Conservation (phyloP, 1,139 yeast genomes). For the Candida pseudoviswanathii region DNA sequence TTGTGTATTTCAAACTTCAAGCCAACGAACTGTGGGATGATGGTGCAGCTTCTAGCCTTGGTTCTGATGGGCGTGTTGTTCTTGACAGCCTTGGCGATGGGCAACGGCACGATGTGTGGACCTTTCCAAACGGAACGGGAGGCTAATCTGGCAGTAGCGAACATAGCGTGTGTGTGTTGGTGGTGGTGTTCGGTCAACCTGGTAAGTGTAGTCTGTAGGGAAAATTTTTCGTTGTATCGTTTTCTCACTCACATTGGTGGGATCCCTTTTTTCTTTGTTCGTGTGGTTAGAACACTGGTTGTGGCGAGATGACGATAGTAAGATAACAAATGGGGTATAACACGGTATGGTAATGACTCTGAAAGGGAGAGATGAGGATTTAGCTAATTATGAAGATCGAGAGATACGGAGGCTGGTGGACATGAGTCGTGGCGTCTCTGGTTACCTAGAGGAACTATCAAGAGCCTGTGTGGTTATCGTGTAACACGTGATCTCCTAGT, state of each 20-base stretch:
- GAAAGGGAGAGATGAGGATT: too few relatives aligned
- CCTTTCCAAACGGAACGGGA: constrained; percentile 84
- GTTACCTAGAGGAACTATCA: too few relatives aligned
- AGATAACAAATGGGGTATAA: too few relatives aligned
- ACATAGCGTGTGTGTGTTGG: constrained; percentile 41
- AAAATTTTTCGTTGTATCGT: neutral
- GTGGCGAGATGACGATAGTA: too few relatives aligned
- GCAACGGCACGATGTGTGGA: constrained; percentile 92
- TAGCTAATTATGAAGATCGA: too few relatives aligned
- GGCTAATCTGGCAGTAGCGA: constrained; percentile 55
- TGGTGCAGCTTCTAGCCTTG: constrained; percentile 91
- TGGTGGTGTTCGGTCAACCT: neutral
- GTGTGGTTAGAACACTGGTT: neutral
- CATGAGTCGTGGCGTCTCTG: too few relatives aligned
- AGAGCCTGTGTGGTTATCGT: too few relatives aligned
- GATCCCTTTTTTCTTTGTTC: too few relatives aligned
- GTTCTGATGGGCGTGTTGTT: constrained; percentile 88
- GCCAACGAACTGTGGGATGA: constrained; percentile 94
- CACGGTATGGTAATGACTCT: too few relatives aligned
- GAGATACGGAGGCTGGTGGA: too few relatives aligned
- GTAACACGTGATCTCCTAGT: too few relatives aligned
- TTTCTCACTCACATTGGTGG: neutral
- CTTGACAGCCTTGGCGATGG: constrained; percentile 80
- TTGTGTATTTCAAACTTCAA: constrained; percentile 92
- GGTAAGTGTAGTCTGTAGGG: neutral